Evolutionary conservation across 2,329 filamentous ascomycete genomes (phyloP), one percentile per base, ranked within the genome.

Genomic region (Penicillium nordicum): DNA sequence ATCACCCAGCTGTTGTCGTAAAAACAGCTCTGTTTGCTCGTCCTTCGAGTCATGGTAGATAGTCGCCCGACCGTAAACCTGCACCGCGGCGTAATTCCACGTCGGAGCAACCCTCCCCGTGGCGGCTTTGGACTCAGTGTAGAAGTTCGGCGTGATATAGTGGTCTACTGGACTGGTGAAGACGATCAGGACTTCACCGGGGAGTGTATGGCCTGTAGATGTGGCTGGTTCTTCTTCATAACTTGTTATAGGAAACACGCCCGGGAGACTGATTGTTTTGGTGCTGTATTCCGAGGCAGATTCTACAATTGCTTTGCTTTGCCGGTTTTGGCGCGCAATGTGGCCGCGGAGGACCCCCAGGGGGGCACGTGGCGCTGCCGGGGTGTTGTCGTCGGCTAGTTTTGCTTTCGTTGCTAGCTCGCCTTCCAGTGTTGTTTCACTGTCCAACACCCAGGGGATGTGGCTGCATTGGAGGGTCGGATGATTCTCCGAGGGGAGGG

Each of bases 21-120:
- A 25, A 36, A 62, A 63, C 10, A 12, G 10, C 4, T 55, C 61
- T 2, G 57, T 59, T 3, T 29, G 21, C 25, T 40, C 37, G 4
- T 42, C 48, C n/a, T 41, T 52, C 0, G 49, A 21, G 16, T 59
- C 53, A 30, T 61, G 57, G 36, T 57, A 58, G 14, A 66, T 50
- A 3, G 34, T 46, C 21, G 57, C 58, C 1, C 57, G 59, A 4
- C 63, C 63, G 29, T 66, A 66, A 14, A 65, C 63, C 23, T 66
- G 62, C 11, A 80, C 85, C 0, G 86, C 84, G 0, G 83, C 77
- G 63, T 89, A 89, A 69, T 89, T 85, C 87, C 86, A 89, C 0
- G 86, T 89, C 0, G 85, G 85, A 5, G 87, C 86, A 0, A 88
- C 86, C 62, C 89, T 89, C 11, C 80, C 86, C 0, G 81, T 85